Evolutionary conservation across 768 basidiomycete species (phyloP).

Genomic region (Amanita thiersii): DNA sequence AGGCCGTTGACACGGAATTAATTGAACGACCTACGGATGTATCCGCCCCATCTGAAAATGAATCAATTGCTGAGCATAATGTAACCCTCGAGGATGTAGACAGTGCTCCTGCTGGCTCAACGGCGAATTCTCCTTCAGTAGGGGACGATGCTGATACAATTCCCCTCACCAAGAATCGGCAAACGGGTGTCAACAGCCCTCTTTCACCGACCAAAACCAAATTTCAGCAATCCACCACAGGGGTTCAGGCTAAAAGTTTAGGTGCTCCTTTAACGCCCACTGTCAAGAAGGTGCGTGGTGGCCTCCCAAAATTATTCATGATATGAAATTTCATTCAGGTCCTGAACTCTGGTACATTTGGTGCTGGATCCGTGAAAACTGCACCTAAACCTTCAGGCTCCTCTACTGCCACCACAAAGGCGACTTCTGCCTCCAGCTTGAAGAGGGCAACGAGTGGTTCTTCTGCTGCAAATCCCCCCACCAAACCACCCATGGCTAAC

Average conservation of each 20-base stretch:
- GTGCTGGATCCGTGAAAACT: conserved; percentile 42
- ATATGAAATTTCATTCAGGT: conserved; percentile 33
- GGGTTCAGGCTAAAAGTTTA: conserved; percentile 32
- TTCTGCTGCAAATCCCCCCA: conserved; percentile 13
- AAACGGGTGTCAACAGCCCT: background rate
- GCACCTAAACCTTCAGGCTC: conserved; percentile 15
- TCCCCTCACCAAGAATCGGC: conserved; percentile 3
- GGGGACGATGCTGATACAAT: conserved; percentile 1
- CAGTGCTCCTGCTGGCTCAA: no score
- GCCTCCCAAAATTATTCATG: conserved; percentile 7
- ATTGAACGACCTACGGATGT: conserved; percentile 7
- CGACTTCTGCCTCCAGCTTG: conserved; percentile 16
- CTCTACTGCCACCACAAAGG: conserved; percentile 24
- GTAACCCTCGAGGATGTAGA: no score
- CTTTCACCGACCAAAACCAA: conserved; percentile 1
- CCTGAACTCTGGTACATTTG: conserved; percentile 59
- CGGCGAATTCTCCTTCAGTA: no score
- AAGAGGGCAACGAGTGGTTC: conserved; percentile 34
- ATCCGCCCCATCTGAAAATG: conserved; percentile 1
- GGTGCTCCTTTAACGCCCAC: conserved; percentile 42
- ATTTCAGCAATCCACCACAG: background rate
- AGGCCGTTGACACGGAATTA: conserved; percentile 19
- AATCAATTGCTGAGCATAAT: background rate
- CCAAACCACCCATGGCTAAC: conserved; percentile 28
- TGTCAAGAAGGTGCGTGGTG: conserved; percentile 55